phyloP scores from a whole-genome alignment of 2,329 filamentous ascomycete species.

The Grosmannia serpens region DNA sequence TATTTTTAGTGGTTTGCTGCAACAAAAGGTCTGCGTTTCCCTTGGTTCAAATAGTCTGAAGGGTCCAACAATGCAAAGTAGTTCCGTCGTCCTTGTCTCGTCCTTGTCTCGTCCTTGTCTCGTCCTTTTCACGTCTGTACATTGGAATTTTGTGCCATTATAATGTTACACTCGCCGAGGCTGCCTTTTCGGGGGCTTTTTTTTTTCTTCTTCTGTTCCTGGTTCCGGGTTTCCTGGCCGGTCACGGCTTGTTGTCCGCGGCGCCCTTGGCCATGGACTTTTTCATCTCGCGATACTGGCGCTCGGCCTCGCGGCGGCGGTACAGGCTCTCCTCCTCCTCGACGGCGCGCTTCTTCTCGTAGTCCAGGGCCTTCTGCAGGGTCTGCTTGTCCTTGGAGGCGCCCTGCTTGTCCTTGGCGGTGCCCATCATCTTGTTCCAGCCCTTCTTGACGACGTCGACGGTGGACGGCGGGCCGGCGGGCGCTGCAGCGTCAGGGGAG shows the following conservation, averaged over 20 bases:
- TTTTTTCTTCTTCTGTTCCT: background rate
- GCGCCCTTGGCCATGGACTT: slow-evolving; percentile 6
- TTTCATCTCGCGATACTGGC: slow-evolving; percentile 11
- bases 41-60: background rate
- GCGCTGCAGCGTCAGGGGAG: slow-evolving; percentile 7
- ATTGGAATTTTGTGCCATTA: background rate
- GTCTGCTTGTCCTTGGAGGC: slow-evolving; percentile 5
- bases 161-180: background rate
- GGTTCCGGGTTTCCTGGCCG: background rate
- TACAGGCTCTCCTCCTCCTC: slow-evolving; percentile 13
- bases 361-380: slow-evolving; percentile 14
- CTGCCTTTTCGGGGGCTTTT: background rate
- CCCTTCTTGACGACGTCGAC: slow-evolving; percentile 10
- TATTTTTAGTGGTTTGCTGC: background rate
- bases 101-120: background rate
- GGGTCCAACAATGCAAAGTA: background rate
- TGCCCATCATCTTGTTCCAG: slow-evolving; percentile 12
- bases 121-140: background rate
- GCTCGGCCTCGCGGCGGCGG: slow-evolving; percentile 13
- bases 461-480: slow-evolving; percentile 3
- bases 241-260: background rate
- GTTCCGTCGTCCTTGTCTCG: background rate
- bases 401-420: slow-evolving; percentile 12
- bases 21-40: background rate
- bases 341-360: slow-evolving; percentile 54